A percentile compares a stretch with the other conserved stretches of the same genome.
Conservation (phyloP, 345 rosid genomes). For the Eucalyptus polyanthemos region DNA sequence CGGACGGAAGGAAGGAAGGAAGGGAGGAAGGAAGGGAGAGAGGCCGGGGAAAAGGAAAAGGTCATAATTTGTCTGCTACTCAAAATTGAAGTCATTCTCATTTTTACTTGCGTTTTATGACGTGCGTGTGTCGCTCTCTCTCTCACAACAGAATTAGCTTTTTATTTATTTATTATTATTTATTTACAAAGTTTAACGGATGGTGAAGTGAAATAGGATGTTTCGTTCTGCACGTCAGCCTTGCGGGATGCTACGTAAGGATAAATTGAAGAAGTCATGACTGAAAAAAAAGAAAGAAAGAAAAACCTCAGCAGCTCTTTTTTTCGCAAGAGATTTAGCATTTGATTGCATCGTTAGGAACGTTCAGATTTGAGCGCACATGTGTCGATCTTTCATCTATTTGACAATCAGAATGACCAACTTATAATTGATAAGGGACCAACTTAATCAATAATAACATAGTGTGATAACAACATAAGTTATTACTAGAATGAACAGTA, state of each 20-base stretch:
- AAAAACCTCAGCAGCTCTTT: background rate
- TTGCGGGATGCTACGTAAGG: background rate
- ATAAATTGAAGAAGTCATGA: background rate
- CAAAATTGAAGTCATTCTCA: background rate
- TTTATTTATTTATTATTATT: no score
- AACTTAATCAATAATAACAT: background rate
- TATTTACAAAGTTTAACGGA: background rate
- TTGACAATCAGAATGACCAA: background rate
- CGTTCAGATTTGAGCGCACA: background rate
- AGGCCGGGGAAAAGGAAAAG: background rate
- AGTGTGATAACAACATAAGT: background rate
- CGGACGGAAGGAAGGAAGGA: fast-evolving
- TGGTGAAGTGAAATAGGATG: background rate
- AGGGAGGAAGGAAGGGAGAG: background rate
- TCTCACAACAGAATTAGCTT: background rate
- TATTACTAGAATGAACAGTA: background rate
- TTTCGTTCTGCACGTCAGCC: background rate
- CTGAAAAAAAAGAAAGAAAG: background rate
- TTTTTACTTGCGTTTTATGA: background rate
- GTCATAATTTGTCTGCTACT: background rate
- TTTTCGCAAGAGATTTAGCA: background rate
- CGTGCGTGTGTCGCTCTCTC: background rate
- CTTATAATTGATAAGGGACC: background rate
- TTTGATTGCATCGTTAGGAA: background rate
- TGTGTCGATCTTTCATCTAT: background rate